A percentile compares a stretch with the other conserved stretches of the same genome.
phyloP scores from a whole-genome alignment of 768 basidiomycete genomes.

The Russula dissimulans region DNA sequence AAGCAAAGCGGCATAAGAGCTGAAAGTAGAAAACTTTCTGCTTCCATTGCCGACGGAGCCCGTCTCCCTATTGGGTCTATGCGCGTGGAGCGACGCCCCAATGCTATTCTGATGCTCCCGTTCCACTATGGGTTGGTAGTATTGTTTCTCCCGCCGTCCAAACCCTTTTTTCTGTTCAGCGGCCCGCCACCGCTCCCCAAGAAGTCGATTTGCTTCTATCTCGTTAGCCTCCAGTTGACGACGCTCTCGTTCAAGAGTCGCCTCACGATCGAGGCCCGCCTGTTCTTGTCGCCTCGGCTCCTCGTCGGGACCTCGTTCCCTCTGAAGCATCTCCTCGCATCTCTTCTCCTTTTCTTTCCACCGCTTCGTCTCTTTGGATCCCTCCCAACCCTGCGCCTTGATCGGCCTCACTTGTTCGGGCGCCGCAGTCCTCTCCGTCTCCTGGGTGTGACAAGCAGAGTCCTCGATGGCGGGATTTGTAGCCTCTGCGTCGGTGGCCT shows the following conservation, averaged over 20 bases:
- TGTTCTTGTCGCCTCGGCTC: slow-evolving; percentile 13
- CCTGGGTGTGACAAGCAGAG: background rate
- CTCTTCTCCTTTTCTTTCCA: slow-evolving; percentile 17
- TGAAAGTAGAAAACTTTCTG: too few species aligned
- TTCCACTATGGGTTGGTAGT: slow-evolving; percentile 14
- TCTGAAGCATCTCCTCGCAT: slow-evolving; percentile 8
- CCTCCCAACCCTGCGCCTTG: slow-evolving; percentile 3
- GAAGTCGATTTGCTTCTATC: slow-evolving; percentile 5
- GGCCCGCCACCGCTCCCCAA: slow-evolving; percentile 6
- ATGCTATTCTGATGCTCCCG: slow-evolving; percentile 25
- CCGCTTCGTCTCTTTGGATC: slow-evolving; percentile 12
- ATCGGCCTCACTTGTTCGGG: slow-evolving; percentile 4
- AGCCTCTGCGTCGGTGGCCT: background rate
- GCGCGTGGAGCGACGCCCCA: slow-evolving; percentile 8
- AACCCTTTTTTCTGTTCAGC: slow-evolving; percentile 22
- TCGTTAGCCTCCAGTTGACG: background rate
- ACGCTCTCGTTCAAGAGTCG: slow-evolving; percentile 7
- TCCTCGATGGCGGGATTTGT: background rate
- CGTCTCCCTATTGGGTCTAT: too few species aligned
- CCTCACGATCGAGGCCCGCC: slow-evolving; percentile 5
- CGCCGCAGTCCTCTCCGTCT: background rate
- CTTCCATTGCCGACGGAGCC: too few species aligned
- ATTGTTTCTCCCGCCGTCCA: slow-evolving; percentile 15
- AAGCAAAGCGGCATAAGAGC: too few species aligned
- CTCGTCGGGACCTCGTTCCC: slow-evolving; percentile 15